phyloP scores from a whole-genome alignment of 371 early-diverging fungal species.

The Rhizopus microsporus region DNA sequence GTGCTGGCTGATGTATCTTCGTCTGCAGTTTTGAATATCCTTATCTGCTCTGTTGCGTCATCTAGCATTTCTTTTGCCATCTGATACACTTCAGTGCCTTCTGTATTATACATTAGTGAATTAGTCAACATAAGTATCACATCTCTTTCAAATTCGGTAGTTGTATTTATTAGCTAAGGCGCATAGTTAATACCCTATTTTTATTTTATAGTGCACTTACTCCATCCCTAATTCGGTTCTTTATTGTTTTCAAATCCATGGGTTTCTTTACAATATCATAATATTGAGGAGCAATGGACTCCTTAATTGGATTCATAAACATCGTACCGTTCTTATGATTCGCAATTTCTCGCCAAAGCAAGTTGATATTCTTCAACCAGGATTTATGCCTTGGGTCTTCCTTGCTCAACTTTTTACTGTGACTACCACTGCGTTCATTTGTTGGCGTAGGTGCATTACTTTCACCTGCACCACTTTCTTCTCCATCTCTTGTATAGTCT shows the following conservation, averaged over 20 bases:
- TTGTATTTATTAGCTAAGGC: constrained; percentile 68
- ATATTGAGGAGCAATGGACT: constrained; percentile 76
- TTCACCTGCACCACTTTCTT: constrained; percentile 35
- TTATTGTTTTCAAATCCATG: constrained; percentile 83
- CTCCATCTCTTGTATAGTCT: constrained; percentile 18
- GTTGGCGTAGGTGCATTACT: constrained; percentile 30
- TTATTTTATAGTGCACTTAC: constrained; percentile 37
- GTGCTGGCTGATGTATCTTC: constrained; percentile 26
- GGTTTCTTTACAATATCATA: constrained; percentile 77
- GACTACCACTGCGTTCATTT: constrained; percentile 2
- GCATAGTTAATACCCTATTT: not conserved
- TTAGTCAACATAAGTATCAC: constrained; percentile 85
- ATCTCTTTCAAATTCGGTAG: constrained; percentile 87
- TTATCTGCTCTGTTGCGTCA: constrained; percentile 59
- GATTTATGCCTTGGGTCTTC: constrained; percentile 47
- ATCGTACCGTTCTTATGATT: constrained; percentile 86
- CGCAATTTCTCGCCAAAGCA: constrained; percentile 83
- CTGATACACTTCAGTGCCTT: constrained; percentile 80
- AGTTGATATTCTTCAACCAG: constrained; percentile 71
- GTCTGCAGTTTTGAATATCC: constrained; percentile 42
- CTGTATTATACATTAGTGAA: constrained; percentile 84
- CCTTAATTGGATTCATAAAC: constrained; percentile 82
- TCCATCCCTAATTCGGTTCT: constrained; percentile 82
- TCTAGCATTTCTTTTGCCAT: constrained; percentile 83
- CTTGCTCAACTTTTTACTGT: constrained; percentile 9